A percentile compares a stretch with the other conserved stretches of the same genome.
phyloP scores from a whole-genome alignment of 441 rosid species.

The Gossypium schwendimanii region DNA sequence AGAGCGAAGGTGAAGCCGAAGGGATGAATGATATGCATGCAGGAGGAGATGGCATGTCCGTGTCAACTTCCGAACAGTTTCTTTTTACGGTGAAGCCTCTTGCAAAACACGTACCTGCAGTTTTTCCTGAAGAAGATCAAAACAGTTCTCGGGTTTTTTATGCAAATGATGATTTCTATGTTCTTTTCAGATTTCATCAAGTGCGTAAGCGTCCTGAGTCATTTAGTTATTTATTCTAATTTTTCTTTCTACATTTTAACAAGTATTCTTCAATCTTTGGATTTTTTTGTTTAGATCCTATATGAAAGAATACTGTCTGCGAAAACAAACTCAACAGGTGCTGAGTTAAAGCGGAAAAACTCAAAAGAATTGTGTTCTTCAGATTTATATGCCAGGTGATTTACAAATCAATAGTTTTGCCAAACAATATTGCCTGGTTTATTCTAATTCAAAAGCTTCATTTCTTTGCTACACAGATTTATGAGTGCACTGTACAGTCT shows the following conservation, averaged over 20 bases:
- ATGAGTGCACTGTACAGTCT: conserved; percentile 72
- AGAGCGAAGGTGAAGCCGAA: conserved; percentile 96
- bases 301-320: conserved; percentile 92
- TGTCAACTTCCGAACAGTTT: conserved; percentile 39
- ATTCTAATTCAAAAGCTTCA: conserved; percentile 7
- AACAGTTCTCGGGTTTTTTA: conserved; percentile 64
- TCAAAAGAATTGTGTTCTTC: conserved; percentile 43
- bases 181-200: conserved; percentile 94
- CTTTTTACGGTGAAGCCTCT: conserved; percentile 77
- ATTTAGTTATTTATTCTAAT: conserved; percentile 5
- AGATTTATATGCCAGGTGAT: conserved; percentile 77
- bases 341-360: conserved; percentile 61
- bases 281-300: conserved; percentile 40
- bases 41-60: conserved; percentile 52
- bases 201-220: conserved; percentile 31
- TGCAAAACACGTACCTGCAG: conserved; percentile 58
- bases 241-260: not conserved
- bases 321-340: conserved; percentile 51
- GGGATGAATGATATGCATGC: conserved; percentile 55
- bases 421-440: not conserved
- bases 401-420: conserved; percentile 8
- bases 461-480: conserved; percentile 46
- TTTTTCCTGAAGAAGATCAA: conserved; percentile 35
- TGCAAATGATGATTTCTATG: conserved; percentile 89
- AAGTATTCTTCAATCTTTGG: not conserved